Conservation (phyloP, 306 rosid genomes). For the Benincasa hispida region DNA sequence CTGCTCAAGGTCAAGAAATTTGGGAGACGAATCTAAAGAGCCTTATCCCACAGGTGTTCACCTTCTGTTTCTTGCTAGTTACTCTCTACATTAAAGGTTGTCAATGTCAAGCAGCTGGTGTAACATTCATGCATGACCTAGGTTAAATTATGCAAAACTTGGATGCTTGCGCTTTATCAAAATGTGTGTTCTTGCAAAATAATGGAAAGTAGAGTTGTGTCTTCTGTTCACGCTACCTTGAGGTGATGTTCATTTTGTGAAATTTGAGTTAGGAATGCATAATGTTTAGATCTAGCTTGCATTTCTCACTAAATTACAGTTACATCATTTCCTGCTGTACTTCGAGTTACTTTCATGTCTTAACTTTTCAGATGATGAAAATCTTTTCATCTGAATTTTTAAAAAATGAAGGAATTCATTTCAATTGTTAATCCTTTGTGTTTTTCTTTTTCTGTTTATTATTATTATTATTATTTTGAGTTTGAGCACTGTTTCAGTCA, state of each 20-base stretch:
- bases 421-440: background rate
- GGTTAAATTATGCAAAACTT: background rate
- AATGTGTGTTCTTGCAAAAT: background rate
- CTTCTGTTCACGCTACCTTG: background rate
- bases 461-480: too few species aligned
- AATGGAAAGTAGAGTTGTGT: background rate
- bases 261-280: background rate
- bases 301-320: background rate
- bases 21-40: constrained; percentile 92
- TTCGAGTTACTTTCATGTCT: background rate
- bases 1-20: constrained; percentile 71
- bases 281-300: background rate
- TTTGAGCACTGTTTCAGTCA: background rate
- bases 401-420: background rate
- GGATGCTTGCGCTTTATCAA: background rate
- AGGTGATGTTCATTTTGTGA: background rate
- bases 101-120: background rate
- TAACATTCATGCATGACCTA: background rate
- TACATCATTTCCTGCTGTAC: background rate
- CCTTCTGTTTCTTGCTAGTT: background rate
- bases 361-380: background rate
- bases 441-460: background rate
- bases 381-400: background rate
- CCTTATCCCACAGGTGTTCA: constrained; percentile 75
- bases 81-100: background rate